phyloP scores from a whole-genome alignment of 345 rosid species.

The Atalantia buxifolia region DNA sequence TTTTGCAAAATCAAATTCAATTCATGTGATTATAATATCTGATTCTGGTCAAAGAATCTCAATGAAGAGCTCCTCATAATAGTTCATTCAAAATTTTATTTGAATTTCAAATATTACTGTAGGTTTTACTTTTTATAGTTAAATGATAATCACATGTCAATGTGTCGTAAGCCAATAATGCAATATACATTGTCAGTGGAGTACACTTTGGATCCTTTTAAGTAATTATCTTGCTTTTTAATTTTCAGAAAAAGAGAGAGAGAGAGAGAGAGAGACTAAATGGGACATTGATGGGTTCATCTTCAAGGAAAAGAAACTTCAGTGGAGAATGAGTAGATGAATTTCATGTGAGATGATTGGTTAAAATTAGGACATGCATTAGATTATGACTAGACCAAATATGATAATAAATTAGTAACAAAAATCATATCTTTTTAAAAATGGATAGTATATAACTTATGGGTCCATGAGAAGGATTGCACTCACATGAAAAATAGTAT shows the following conservation, averaged over 20 bases:
- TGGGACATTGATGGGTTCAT: constrained; percentile 5
- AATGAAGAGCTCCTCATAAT: too few species aligned
- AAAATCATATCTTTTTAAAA: too few species aligned
- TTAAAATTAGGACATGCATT: too few species aligned
- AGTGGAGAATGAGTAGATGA: not conserved
- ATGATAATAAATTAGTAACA: too few species aligned
- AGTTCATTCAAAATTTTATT: too few species aligned
- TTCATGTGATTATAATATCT: too few species aligned
- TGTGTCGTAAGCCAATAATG: constrained; percentile 7
- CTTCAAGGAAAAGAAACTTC: not conserved
- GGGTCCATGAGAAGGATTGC: not conserved
- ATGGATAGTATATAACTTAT: too few species aligned
- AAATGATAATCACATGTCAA: not conserved
- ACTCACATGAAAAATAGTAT: not conserved
- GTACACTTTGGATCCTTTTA: constrained; percentile 16
- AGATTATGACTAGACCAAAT: not conserved
- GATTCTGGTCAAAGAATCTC: too few species aligned
- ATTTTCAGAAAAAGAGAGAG: not conserved
- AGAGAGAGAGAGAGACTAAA: not conserved
- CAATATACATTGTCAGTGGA: not conserved
- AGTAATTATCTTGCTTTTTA: not conserved
- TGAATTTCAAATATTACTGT: too few species aligned
- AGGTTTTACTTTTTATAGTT: too few species aligned
- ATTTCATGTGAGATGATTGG: not conserved
- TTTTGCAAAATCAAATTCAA: too few species aligned